These are phyloP conservation scores for Coemansia sp. DNA, from an alignment of 192 early-diverging fungal genomes.

Conservation along the genomic window DNA sequence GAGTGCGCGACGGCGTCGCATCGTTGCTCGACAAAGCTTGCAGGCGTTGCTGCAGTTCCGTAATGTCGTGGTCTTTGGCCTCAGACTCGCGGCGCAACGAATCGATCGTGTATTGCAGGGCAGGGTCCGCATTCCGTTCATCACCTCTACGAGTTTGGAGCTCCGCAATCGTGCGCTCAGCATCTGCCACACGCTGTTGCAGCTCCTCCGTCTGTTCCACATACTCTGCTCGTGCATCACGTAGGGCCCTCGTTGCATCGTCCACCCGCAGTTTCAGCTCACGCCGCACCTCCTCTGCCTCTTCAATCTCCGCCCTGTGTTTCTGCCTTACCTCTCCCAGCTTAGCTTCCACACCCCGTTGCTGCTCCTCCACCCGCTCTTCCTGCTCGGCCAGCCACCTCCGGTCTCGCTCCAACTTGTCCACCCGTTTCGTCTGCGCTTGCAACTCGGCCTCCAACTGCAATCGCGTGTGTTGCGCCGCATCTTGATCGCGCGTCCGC, in stretches of 20 bases:
- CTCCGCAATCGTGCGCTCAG: slow-evolving; percentile 32
- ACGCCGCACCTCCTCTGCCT: neutral
- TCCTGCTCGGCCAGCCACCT: slow-evolving; percentile 60
- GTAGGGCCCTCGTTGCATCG: slow-evolving; percentile 7
- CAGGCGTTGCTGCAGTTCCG: slow-evolving; percentile 13
- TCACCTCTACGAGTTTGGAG: slow-evolving; percentile 1
- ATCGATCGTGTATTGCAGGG: slow-evolving; percentile 22
- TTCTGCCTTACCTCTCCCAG: slow-evolving; percentile 44
- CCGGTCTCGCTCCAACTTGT: slow-evolving; percentile 62
- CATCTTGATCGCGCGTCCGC: slow-evolving; percentile 38
- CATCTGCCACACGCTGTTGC: slow-evolving; percentile 17
- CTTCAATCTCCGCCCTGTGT: slow-evolving; percentile 34
- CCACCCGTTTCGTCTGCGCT: slow-evolving; percentile 49
- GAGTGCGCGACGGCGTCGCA: slow-evolving; percentile 16
- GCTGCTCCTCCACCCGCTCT: slow-evolving; percentile 35
- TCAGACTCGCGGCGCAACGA: slow-evolving; percentile 4
- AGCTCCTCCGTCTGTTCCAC: slow-evolving; percentile 5
- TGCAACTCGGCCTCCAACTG: slow-evolving; percentile 25
- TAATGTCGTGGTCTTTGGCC: slow-evolving; percentile 16
- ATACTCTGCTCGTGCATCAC: slow-evolving; percentile 13
- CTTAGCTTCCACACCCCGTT: slow-evolving; percentile 56
- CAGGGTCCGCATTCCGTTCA: slow-evolving; percentile 4
- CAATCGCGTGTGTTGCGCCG: slow-evolving; percentile 20
- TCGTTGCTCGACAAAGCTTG: neutral
- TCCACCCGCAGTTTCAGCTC: slow-evolving; percentile 18